Evolutionary conservation across 768 basidiomycete species (phyloP), one percentile per base, ranked within the genome.

Genomic region (Phanerodontia chrysosporium): DNA sequence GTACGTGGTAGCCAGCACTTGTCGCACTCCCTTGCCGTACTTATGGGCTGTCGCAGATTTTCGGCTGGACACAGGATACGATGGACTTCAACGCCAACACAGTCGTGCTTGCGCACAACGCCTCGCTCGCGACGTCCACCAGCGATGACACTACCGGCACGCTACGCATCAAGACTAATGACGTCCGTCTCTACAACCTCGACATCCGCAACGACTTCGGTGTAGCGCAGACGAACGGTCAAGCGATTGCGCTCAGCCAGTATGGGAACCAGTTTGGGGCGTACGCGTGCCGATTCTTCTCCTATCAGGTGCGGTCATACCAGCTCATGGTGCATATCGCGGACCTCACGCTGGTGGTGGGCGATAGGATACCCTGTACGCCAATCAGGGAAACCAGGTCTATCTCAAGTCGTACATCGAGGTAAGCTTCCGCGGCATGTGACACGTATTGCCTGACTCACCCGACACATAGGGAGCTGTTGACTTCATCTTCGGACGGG

Each of bases 391-490:
- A 24, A 53, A 13, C 4, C 52, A 53, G 24, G 52, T 53, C 3
- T 53, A 53, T 24, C 24, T 53, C 36, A 53, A 53, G 35, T 53
- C 52, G 5, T 53, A 53, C 52, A 53, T 53, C 6, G 52, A 53
- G 52, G 52, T 39, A 7, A 7, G 25, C 8, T 9, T 13, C 5
- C 3, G 1, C 22, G 3, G 39, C 16, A 42, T n/a, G n/a, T n/a
- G n/a, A n/a, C n/a, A n/a, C n/a, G n/a, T n/a, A n/a, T n/a, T n/a
- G n/a, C n/a, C 30, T 2, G 27, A 8, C 13, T 29, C 4, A 10
- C 13, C 49, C 13, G 24, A 13, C 22, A 10, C 22, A 25, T 42
- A 53, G 52, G 52, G 52, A 7, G 52, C 21, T 9, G 52, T 53
- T 13, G 52, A 53, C 25, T 53, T 39, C 25, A 53, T 53, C 25